A percentile compares a stretch with the other conserved stretches of the same genome.
phyloP scores from a whole-genome alignment of 441 rosid genomes.

The Gossypium schwendimanii region DNA sequence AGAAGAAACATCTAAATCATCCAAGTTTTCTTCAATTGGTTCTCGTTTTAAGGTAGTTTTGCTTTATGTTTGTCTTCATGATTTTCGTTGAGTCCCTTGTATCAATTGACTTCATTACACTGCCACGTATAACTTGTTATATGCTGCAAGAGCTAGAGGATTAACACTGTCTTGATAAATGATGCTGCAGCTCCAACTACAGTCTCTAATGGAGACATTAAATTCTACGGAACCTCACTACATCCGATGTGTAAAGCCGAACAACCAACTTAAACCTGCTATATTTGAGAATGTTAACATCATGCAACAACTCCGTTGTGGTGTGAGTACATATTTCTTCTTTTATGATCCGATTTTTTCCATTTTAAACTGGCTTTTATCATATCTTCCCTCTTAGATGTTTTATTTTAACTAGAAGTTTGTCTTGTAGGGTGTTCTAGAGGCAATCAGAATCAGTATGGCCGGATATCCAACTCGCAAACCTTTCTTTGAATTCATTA shows the following conservation, averaged over 20 bases:
- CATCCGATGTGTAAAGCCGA: constrained; percentile 96
- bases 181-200: constrained; percentile 84
- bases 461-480: constrained; percentile 98
- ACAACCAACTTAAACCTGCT: constrained; percentile 86
- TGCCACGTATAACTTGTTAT: constrained; percentile 5
- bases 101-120: background rate
- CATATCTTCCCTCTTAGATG: background rate
- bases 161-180: constrained; percentile 23
- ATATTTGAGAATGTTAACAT: constrained; percentile 90
- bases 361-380: constrained; percentile 9
- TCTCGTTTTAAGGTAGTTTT: constrained; percentile 84
- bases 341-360: constrained; percentile 9
- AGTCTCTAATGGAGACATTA: constrained; percentile 78
- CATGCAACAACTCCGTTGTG: constrained; percentile 97
- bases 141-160: constrained; percentile 10
- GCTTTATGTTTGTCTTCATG: constrained; percentile 12
- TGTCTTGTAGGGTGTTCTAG: constrained; percentile 78
- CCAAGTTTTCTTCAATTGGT: constrained; percentile 94
- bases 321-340: constrained; percentile 51
- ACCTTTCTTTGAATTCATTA: constrained; percentile 81
- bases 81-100: background rate
- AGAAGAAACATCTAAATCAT: constrained; percentile 84
- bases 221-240: constrained; percentile 97
- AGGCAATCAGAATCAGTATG: constrained; percentile 95
- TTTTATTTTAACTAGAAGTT: constrained; percentile 18